Conservation (phyloP, 345 rosid species). For the Brassica rapa region DNA sequence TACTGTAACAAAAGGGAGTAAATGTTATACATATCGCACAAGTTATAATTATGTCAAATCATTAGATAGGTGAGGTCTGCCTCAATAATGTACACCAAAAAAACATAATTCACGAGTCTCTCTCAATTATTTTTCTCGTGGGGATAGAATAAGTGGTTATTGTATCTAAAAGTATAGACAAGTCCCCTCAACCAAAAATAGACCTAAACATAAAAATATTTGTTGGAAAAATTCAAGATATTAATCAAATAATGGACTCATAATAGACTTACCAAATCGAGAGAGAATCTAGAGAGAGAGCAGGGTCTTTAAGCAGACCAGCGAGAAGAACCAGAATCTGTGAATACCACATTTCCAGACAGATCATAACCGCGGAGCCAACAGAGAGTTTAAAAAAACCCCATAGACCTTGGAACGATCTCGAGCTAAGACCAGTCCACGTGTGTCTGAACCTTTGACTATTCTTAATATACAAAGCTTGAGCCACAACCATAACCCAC, state of each 20-base stretch:
- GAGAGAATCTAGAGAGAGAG: conserved; percentile 7
- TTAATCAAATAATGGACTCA: neutral
- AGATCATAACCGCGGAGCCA: conserved; percentile 3
- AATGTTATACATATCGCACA: neutral
- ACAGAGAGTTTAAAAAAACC: neutral
- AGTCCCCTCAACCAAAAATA: neutral
- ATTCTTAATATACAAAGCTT: neutral
- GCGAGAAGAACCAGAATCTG: conserved; percentile 12
- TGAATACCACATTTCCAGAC: conserved; percentile 4
- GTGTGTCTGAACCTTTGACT: conserved; percentile 6
- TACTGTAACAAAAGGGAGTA: neutral
- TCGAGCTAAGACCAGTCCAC: conserved; percentile 14
- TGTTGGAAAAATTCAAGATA: neutral
- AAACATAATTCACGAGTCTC: neutral
- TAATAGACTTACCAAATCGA: neutral
- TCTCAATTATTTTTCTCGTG: neutral
- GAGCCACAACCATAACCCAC: conserved; percentile 9
- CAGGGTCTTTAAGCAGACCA: neutral
- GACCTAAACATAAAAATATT: neutral
- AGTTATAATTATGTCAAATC: neutral
- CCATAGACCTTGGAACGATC: conserved; percentile 6
- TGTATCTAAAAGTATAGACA: neutral
- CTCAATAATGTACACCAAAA: neutral
- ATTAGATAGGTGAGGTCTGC: neutral
- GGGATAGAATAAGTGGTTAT: neutral